Evolutionary conservation across 352 stramenopile genomes (phyloP).

Genomic region (Pythium coloratum): DNA sequence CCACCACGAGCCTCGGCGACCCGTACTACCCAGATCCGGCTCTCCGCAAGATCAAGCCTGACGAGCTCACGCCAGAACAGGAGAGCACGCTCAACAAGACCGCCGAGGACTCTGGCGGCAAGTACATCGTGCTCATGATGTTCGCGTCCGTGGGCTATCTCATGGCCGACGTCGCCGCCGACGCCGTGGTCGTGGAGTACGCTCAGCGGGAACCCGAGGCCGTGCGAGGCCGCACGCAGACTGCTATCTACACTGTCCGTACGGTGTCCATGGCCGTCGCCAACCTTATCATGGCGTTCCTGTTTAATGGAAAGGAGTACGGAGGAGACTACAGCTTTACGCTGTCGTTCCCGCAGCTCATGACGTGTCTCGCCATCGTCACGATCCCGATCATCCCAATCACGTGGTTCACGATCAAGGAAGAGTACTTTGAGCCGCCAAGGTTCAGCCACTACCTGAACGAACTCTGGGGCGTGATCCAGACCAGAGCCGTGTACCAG

Average conservation of each 20-base stretch:
- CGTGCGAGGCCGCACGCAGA: conserved; percentile 30
- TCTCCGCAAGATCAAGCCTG: conserved; percentile 5
- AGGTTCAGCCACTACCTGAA: conserved; percentile 28
- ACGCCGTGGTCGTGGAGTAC: conserved; percentile 45
- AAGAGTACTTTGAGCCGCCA: conserved; percentile 22
- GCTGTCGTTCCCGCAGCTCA: conserved; percentile 35
- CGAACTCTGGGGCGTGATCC: conserved; percentile 32
- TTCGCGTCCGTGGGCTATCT: conserved; percentile 56
- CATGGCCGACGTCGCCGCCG: conserved; percentile 55
- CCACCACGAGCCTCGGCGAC: conserved; percentile 17
- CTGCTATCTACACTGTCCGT: conserved; percentile 33
- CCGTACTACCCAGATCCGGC: conserved; percentile 29
- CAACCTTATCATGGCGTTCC: conserved; percentile 34
- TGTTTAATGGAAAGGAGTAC: conserved; percentile 41
- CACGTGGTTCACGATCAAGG: conserved; percentile 31
- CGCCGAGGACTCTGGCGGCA: conserved; percentile 24
- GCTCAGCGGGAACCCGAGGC: conserved; percentile 34
- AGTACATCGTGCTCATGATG: conserved; percentile 52
- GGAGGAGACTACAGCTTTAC: conserved; percentile 37
- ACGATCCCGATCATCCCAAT: conserved; percentile 29
- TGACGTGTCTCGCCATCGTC: conserved; percentile 27
- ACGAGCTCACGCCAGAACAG: conserved; percentile 11
- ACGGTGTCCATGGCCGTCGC: conserved; percentile 32
- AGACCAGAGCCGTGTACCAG: conserved; percentile 33
- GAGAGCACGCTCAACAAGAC: conserved; percentile 17